Base-by-base conservation (phyloP, 1,284 basidiomycete genomes). In the Apiotrichum gracile region DNA sequence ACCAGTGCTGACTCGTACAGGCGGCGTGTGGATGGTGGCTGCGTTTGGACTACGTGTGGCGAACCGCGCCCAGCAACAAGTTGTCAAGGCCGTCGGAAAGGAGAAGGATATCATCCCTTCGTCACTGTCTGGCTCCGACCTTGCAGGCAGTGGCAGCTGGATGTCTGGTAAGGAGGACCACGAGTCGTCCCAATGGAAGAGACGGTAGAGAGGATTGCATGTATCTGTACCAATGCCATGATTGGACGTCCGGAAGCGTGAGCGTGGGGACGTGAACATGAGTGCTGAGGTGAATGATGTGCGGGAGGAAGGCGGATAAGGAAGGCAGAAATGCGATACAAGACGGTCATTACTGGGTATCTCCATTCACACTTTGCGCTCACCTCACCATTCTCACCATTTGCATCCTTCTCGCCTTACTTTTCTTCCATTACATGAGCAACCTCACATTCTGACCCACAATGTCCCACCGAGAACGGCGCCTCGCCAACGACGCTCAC, bases 21-120 rank as follows among this genome's bases (percentile, higher is more conserved):
- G 73, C 12, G 75, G 75, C 7, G 75, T 77, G 12, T 77, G 75
- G 75, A 76, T 72, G 0, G 74, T 75, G 14, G 74, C 75, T 0
- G 61, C 69, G 0, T 77, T 75, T 47, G 73, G 68, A 0, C 54
- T 77, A 16, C 65, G 75, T 2, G 66, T 75, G 1, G 65, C 76
- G 31, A 71, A 72, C 38, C 61, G 75, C 5, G 72, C 73, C 0
- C 70, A 77, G 49, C 63, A 62, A 34, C 68, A 74, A 41, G 66
- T 75, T 4, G 61, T 61, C 12, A 68, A 65, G 50, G 63, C 59
- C 3, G 58, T 65, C 8, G 61, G 61, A n/a, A 57, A 56, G 24
- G 65, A 73, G 38, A 66, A 67, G 50, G 64, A 67, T 19, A 55
- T 63, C 33, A 68, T 70, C 37, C 68, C 67, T 1, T 69, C 67